These are phyloP conservation scores for Nigrospora oryzae DNA, from an alignment of 2,329 filamentous ascomycete species.

Conservation along the genomic window DNA sequence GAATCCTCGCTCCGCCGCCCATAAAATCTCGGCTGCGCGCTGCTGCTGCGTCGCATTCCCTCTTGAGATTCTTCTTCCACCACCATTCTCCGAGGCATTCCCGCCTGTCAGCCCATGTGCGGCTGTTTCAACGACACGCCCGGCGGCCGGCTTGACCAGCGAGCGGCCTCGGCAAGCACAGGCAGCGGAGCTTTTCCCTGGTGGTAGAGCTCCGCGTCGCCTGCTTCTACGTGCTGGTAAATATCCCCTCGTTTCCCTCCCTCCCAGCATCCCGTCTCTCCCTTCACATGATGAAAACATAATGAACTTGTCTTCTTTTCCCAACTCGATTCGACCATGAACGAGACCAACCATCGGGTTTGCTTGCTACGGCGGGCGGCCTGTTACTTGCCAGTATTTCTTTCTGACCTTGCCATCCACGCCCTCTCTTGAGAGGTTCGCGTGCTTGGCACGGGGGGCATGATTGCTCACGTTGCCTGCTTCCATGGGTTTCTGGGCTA, in stretches of 20 bases:
- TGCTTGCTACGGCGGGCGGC: constrained; percentile 44
- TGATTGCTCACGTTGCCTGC: not conserved
- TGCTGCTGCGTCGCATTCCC: too few relatives aligned
- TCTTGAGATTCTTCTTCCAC: too few relatives aligned
- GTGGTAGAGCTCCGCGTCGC: too few relatives aligned
- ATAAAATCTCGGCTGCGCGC: too few relatives aligned
- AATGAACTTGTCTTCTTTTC: constrained; percentile 72
- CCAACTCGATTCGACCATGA: constrained; percentile 81
- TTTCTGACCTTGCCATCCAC: constrained; percentile 50
- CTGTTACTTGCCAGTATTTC: constrained; percentile 90
- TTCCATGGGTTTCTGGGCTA: not conserved
- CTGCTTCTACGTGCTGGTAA: too few relatives aligned
- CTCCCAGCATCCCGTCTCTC: not conserved
- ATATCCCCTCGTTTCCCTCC: not conserved
- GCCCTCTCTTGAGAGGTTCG: not conserved
- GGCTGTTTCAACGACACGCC: too few relatives aligned
- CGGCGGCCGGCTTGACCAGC: too few relatives aligned
- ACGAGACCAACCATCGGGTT: constrained; percentile 44
- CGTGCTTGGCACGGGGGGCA: constrained; percentile 1
- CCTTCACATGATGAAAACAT: constrained; percentile 63
- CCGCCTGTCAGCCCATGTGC: too few relatives aligned
- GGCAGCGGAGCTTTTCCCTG: too few relatives aligned
- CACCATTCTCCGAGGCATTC: too few relatives aligned
- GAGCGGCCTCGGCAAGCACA: too few relatives aligned
- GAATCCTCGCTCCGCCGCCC: too few relatives aligned